Evolutionary conservation across 805 yeast genomes (phyloP), one percentile per base, ranked within the genome.

Genomic region (Yarrowia phangngaensis): DNA sequence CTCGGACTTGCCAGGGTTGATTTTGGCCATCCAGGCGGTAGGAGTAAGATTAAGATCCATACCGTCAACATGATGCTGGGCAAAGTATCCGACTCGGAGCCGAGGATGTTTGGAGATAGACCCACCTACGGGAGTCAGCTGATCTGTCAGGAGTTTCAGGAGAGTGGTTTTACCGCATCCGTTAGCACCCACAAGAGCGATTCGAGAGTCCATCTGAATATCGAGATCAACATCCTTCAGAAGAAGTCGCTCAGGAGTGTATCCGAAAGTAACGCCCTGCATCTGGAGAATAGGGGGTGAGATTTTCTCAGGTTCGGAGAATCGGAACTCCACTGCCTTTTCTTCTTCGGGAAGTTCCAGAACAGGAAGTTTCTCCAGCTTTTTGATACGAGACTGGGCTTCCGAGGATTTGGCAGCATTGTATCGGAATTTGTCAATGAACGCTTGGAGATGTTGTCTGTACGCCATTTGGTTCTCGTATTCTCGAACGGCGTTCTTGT

Each of bases 131-230:
- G 98, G 97, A 16, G 70, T 69, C 47, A 84, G 69, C 56, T 72
- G 78, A 54, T 85, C 96, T 78, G 89, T 80, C 58, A 92, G 71
- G 32, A 92, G 70, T 64, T 90, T 90, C 62, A 92, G 74, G 54
- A 92, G 71, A 3, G 99, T 92, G 8, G 98, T 89, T 66, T 92
- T 92, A 84, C 99, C 99, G 63, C 96, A 86, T 71, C 99, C 99
- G 64, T 92, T 92, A 53, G 97, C 97, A 75, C 99, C 99, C 52
- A 92, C 95, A 53, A 92, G 73, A 0, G 97, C 98, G 59, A 92
- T 84, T 65, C 99, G 77, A 1, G 97, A 88, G 60, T 89, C 85
- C 85, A 90, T 73, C 66, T 86, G 95, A 49, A 92, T 86, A 56
- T 87, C 95, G 53, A 92, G 66, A 56, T 89, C 95, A 31, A 89